These are phyloP conservation scores for Sungouiozyma ichnusensis DNA, from an alignment of 805 yeast genomes.

Conservation along the genomic window DNA sequence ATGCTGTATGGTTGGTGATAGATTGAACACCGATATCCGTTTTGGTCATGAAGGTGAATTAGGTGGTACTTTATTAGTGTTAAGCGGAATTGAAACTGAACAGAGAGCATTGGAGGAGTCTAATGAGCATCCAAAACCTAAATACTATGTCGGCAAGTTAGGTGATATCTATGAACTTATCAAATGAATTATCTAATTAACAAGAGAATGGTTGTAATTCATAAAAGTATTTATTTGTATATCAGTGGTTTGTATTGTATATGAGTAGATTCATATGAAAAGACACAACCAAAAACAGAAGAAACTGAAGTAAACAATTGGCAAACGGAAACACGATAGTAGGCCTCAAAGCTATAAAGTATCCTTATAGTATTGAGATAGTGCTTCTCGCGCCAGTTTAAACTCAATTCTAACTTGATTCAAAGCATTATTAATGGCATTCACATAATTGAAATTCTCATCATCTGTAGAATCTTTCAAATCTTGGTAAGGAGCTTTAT, in stretches of 20 bases:
- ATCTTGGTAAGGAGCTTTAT: neutral
- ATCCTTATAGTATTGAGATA: constrained; percentile 38
- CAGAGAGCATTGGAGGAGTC: constrained; percentile 37
- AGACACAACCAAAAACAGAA: neutral
- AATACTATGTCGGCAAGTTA: constrained; percentile 55
- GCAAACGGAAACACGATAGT: no score
- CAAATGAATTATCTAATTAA: constrained; percentile 2
- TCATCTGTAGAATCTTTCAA: constrained; percentile 7
- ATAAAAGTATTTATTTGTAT: neutral
- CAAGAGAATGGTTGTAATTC: neutral
- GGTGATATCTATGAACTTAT: constrained; percentile 61
- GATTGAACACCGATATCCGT: constrained; percentile 88
- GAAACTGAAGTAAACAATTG: neutral
- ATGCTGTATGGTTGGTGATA: constrained; percentile 90
- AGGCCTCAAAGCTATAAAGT: no score
- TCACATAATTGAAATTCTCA: constrained; percentile 31
- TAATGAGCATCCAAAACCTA: constrained; percentile 39
- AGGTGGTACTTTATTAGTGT: constrained; percentile 68
- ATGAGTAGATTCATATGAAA: no score
- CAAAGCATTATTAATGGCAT: constrained; percentile 36
- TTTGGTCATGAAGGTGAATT: constrained; percentile 85
- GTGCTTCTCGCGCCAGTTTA: constrained; percentile 34
- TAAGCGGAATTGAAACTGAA: constrained; percentile 85
- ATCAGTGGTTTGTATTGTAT: constrained; percentile 1
- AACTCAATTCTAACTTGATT: constrained; percentile 40